Evolutionary conservation across 176 grass and related monocot genomes (phyloP), one percentile per base, ranked within the genome.

Genomic region (Oropetium thomaeum): DNA sequence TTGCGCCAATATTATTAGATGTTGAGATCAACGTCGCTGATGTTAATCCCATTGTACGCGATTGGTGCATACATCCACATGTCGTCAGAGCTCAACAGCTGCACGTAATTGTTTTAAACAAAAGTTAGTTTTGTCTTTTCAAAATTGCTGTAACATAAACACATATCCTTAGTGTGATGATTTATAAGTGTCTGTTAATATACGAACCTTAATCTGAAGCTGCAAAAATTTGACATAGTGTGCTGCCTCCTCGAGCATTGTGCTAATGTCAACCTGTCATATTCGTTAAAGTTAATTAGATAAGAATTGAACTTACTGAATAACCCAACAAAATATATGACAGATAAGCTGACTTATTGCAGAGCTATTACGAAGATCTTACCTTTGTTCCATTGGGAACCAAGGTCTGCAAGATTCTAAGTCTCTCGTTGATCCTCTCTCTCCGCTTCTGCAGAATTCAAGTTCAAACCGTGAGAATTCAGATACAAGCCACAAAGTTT

Each of bases 321-420:
- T 42, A 61, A 7, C 5, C 1, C 51, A 68, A 5, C 37, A 43
- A 86, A 64, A 32, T 10, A 39, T 59, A 15, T 33, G 10, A 51
- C 25, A 1, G 3, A 35, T 12, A 78, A 78, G 41, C 2, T 17
- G 60, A 60, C 16, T 76, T 67, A n/a, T 52, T 85, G 48, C 23
- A 34, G 49, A 64, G 28, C 29, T 7, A 11, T 34, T 65, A 28
- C 33, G 52, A 54, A 34, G 14, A 71, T 35, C 85, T 73, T 82
- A 97, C 95, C 69, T 98, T 98, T 78, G 95, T 98, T 68, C 91
- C 91, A 81, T 98, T 98, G 29, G 91, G 95, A 70, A 94, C 91
- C 84, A 98, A 67, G 55, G 85, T 87, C 77, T 98, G 95, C 61
- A 98, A 77, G 58, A 85, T 92, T 75, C 54, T 94, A 75, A 98